phyloP scores from a whole-genome alignment of 2,329 filamentous ascomycete genomes.

The Sporothrix mexicana region DNA sequence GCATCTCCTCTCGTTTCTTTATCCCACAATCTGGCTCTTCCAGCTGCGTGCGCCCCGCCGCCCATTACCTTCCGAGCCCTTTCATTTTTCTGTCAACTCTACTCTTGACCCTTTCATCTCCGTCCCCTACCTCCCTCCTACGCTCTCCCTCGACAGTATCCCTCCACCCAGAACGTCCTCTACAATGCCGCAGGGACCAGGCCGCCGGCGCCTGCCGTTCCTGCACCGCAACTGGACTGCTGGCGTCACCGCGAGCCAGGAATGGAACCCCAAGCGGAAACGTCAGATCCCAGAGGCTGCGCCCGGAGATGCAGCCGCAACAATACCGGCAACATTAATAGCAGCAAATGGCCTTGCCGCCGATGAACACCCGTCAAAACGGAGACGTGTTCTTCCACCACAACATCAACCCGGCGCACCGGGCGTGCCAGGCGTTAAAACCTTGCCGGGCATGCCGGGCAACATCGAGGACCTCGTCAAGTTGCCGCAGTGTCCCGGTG shows the following conservation, averaged over 20 bases:
- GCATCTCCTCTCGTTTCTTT: neutral
- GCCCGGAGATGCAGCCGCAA: conserved; percentile 36
- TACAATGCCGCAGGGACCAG: conserved; percentile 55
- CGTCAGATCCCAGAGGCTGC: conserved; percentile 40
- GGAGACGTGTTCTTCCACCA: conserved; percentile 52
- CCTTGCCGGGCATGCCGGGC: conserved; percentile 33
- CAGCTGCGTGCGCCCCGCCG: conserved; percentile 25
- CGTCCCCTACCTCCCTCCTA: neutral
- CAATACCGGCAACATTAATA: neutral
- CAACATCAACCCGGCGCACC: neutral
- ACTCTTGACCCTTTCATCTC: neutral
- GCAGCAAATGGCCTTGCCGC: conserved; percentile 34
- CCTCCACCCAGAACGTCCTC: conserved; percentile 30
- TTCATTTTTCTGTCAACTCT: conserved; percentile 5
- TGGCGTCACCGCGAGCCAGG: conserved; percentile 54
- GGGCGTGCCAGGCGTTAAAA: conserved; percentile 35
- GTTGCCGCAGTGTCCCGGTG: conserved; percentile 38
- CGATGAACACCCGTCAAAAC: conserved; percentile 55
- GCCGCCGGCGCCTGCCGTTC: conserved; percentile 52
- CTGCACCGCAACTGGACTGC: conserved; percentile 61
- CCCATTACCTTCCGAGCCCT: neutral
- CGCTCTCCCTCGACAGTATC: neutral
- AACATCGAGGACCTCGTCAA: conserved; percentile 35
- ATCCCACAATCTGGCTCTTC: conserved; percentile 1
- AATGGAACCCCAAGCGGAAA: conserved; percentile 47